These are phyloP conservation scores for Logfia minima DNA, from an alignment of 129 eudicot species.

Conservation along the genomic window DNA sequence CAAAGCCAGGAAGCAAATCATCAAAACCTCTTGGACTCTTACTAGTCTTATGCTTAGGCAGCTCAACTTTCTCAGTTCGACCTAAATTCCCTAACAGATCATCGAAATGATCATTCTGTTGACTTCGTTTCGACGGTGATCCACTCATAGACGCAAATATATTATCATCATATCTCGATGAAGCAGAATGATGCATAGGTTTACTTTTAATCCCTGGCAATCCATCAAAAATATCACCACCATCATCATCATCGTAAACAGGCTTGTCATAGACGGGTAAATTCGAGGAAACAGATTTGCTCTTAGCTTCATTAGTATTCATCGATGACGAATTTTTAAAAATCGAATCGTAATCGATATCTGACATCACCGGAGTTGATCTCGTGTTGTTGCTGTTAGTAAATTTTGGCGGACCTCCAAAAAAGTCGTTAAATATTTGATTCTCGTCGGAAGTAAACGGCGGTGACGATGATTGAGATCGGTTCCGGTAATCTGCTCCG, in stretches of 20 bases:
- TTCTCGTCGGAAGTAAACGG: constrained; percentile 36
- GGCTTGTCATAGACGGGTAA: constrained; percentile 91
- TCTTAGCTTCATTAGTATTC: constrained; percentile 26
- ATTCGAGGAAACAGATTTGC: constrained; percentile 40
- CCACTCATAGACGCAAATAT: constrained; percentile 55
- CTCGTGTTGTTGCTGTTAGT: constrained; percentile 25
- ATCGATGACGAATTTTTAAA: constrained; percentile 42
- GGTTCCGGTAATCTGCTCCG: constrained; percentile 37
- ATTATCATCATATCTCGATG: constrained; percentile 44
- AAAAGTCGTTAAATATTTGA: constrained; percentile 49
- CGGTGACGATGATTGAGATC: constrained; percentile 28
- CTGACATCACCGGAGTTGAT: constrained; percentile 41
- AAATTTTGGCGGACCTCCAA: constrained; percentile 65
- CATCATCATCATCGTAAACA: constrained; percentile 64
- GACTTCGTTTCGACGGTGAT: constrained; percentile 36
- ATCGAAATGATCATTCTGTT: constrained; percentile 59
- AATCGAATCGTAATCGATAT: constrained; percentile 67
- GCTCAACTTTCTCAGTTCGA: constrained; percentile 38
- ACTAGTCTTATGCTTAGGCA: constrained; percentile 13
- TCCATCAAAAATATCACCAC: constrained; percentile 68
- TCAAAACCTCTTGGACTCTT: constrained; percentile 51
- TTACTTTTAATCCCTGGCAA: constrained; percentile 76
- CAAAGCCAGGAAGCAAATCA: constrained; percentile 88
- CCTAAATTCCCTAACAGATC: constrained; percentile 78
- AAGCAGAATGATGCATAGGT: constrained; percentile 30